Evolutionary conservation across 1,284 basidiomycete species (phyloP), one percentile per base, ranked within the genome.

Genomic region (Ceratobasidium sp.): DNA sequence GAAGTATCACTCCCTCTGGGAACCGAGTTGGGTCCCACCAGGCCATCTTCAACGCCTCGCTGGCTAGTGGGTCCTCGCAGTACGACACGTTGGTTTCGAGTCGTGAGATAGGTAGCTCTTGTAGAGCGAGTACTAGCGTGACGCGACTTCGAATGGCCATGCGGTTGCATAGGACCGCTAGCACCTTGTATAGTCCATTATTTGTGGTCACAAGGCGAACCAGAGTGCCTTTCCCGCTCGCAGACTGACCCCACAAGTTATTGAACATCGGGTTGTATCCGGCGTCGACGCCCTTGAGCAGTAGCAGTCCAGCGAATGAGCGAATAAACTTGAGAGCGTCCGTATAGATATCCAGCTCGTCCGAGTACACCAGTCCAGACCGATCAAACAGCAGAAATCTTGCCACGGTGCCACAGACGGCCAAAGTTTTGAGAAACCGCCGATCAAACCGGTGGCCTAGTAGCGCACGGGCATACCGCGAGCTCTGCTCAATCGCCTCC

Each of bases 301-400:
- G n/a, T 2, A 64, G 32, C 16, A 64, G 47, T 7, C 44, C 46
- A 21, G 62, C 47, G n/a, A 64, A 35, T 1, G 62, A 44, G 2
- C 47, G 23, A 2, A 32, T 50, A 38, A 64, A 64, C 26, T 16
- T n/a, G 11, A 28, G 11, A 1, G 30, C 2, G 0, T 50, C 2
- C 9, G 26, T n/a, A 9, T 28, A 21, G 7, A 64, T 16, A 28
- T 64, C 47, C 5, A 64, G 23, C 5, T 30, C 16, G 13, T n/a
- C 18, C n/a, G 62, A 64, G 28, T 64, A 64, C 28, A 64, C 28
- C 4, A 64, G 8, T 3, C 62, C 62, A n/a, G 46, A 28, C 30
- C 62, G 62, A 28, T 64, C 62, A 21, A 50, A 64, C 3, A n/a
- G 62, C 1, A 64, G 44, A 38, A 64, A 64, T 11, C 30, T 50